Percentiles rank a stretch among this genome's conserved stretches.
Conservation (phyloP, 179 eudicot species). For the Spinacia oleracea region DNA sequence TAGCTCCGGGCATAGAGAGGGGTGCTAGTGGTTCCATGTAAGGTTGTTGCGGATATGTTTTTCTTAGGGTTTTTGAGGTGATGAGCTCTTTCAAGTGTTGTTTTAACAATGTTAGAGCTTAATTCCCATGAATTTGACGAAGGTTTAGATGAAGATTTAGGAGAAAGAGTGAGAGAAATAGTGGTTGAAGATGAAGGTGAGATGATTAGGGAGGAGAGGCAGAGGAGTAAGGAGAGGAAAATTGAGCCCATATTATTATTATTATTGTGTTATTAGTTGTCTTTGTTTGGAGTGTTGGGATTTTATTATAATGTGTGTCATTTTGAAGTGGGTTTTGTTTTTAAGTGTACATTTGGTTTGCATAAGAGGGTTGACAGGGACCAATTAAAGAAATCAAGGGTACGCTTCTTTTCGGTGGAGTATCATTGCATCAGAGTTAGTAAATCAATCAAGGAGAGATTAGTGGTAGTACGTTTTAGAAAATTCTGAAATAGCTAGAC, state of each 20-base stretch:
- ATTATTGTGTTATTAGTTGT: background rate
- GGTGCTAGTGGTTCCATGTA: constrained; percentile 19
- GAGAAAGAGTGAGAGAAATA: constrained; percentile 41
- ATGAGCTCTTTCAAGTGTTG: constrained; percentile 53
- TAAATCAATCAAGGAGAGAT: background rate
- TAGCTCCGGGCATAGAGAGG: constrained; percentile 57
- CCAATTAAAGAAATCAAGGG: background rate
- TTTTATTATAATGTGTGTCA: background rate
- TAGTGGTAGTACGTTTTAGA: background rate
- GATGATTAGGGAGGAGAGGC: constrained; percentile 27
- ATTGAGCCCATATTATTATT: constrained; percentile 18
- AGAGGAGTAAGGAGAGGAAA: constrained; percentile 27
- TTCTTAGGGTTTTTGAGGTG: constrained; percentile 49
- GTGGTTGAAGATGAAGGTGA: constrained; percentile 31
- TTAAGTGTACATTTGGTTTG: constrained; percentile 22
- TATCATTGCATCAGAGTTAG: constrained; percentile 9
- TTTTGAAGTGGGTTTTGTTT: constrained; percentile 6
- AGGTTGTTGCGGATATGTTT: constrained; percentile 16
- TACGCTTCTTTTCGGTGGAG: constrained; percentile 21
- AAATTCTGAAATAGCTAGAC: too few species aligned
- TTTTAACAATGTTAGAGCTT: constrained; percentile 37
- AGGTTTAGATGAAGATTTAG: constrained; percentile 22
- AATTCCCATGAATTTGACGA: constrained; percentile 34
- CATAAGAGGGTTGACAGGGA: background rate
- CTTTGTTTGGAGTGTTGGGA: background rate